These are phyloP conservation scores for Phalaenopsis hybrid DNA, from an alignment of 116 monocot genomes.

Conservation along the genomic window DNA sequence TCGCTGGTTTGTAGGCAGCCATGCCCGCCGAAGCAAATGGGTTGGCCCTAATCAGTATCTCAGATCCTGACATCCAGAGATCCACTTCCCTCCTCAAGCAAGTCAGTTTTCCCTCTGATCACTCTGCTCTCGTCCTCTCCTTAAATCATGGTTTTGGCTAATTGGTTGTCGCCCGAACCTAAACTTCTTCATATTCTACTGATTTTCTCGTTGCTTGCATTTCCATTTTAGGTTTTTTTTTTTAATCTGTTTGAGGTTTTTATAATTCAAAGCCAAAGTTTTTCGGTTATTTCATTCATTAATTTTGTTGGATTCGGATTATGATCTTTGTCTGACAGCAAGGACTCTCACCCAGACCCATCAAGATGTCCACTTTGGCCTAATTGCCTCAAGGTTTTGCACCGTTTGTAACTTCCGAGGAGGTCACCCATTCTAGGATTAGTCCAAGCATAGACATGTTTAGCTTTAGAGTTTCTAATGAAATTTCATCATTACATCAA, in stretches of 20 bases:
- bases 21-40: not conserved
- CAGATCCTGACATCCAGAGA: slow-evolving; percentile 13
- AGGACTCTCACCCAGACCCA: too few species aligned
- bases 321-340: not conserved
- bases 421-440: too few species aligned
- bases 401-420: too few species aligned
- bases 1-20: not conserved
- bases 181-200: not conserved
- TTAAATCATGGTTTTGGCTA: not conserved
- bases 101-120: not conserved
- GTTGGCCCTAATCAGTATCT: slow-evolving; percentile 13
- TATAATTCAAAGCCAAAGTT: not conserved
- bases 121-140: not conserved
- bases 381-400: too few species aligned
- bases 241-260: not conserved
- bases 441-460: too few species aligned
- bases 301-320: not conserved
- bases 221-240: not conserved
- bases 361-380: not conserved
- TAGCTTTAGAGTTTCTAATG: too few species aligned
- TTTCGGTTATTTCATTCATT: not conserved
- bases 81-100: slow-evolving; percentile 19
- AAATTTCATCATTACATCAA: too few species aligned
- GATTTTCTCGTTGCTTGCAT: not conserved
- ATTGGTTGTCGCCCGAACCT: too few species aligned